Conservation (phyloP, 306 rosid genomes). For the Castanea crenata region DNA sequence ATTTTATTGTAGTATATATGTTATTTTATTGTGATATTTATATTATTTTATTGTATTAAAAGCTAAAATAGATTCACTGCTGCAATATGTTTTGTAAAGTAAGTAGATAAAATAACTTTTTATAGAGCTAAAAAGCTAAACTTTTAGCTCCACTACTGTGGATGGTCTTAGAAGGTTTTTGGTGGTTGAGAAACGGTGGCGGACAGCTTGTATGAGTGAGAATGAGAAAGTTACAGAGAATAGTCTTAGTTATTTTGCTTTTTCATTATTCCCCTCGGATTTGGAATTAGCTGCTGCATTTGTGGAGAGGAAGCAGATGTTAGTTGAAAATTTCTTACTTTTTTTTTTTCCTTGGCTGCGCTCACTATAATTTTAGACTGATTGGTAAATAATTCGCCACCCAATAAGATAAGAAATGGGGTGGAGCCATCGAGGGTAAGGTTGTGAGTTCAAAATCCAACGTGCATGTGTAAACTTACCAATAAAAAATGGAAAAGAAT, state of each 20-base stretch:
- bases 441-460: too few species aligned
- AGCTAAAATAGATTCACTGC: too few species aligned
- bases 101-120: neutral
- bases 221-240: slow-evolving; percentile 21
- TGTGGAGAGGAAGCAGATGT: slow-evolving; percentile 65
- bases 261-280: slow-evolving; percentile 51
- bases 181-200: slow-evolving; percentile 93
- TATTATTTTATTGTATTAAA: too few species aligned
- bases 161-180: slow-evolving; percentile 66
- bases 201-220: slow-evolving; percentile 46
- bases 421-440: too few species aligned
- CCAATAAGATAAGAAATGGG: too few species aligned
- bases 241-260: slow-evolving; percentile 23
- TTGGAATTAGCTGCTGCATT: slow-evolving; percentile 70
- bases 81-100: too few species aligned
- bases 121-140: too few species aligned
- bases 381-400: neutral
- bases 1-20: too few species aligned
- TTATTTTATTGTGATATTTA: too few species aligned
- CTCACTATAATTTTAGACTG: neutral
- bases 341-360: neutral
- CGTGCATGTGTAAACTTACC: too few species aligned
- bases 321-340: neutral
- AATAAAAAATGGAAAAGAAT: neutral
- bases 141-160: too few species aligned